A percentile compares a stretch with the other conserved stretches of the same genome.
Conservation (phyloP, 2,329 filamentous ascomycete genomes). For the Aureobasidium sp. region DNA sequence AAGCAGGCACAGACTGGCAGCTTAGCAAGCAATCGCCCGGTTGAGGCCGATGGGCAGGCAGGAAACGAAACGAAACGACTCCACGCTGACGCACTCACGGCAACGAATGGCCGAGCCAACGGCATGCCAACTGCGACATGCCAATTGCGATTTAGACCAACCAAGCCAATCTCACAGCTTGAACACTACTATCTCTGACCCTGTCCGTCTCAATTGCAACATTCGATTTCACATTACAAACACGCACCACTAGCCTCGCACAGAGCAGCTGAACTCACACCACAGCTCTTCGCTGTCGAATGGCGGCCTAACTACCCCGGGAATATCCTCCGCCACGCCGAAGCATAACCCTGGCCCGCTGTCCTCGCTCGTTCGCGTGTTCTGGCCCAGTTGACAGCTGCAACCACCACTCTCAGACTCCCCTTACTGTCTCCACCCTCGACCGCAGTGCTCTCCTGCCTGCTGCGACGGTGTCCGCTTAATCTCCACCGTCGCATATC, state of each 20-base stretch:
- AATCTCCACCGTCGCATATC: neutral
- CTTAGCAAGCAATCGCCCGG: neutral
- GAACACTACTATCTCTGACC: neutral
- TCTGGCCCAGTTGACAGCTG: conserved; percentile 4
- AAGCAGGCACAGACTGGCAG: neutral
- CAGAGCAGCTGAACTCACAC: neutral
- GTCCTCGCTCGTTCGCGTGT: conserved; percentile 6
- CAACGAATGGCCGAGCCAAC: neutral
- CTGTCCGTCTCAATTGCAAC: neutral
- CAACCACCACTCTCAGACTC: neutral
- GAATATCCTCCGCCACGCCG: conserved; percentile 4
- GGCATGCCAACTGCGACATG: neutral
- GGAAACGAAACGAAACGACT: conserved; percentile 3
- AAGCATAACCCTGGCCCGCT: conserved; percentile 9
- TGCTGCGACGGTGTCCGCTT: conserved; percentile 2
- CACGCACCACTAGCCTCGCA: neutral
- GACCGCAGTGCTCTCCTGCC: neutral
- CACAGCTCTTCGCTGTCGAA: neutral
- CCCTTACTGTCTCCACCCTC: neutral
- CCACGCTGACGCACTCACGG: conserved; percentile 4
- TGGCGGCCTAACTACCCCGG: neutral
- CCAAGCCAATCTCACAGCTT: neutral
- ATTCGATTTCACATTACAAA: neutral
- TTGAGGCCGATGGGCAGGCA: neutral
- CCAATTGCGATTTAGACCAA: neutral